Conservation (phyloP, 2,329 filamentous ascomycete species). For the Eutypa lata region DNA sequence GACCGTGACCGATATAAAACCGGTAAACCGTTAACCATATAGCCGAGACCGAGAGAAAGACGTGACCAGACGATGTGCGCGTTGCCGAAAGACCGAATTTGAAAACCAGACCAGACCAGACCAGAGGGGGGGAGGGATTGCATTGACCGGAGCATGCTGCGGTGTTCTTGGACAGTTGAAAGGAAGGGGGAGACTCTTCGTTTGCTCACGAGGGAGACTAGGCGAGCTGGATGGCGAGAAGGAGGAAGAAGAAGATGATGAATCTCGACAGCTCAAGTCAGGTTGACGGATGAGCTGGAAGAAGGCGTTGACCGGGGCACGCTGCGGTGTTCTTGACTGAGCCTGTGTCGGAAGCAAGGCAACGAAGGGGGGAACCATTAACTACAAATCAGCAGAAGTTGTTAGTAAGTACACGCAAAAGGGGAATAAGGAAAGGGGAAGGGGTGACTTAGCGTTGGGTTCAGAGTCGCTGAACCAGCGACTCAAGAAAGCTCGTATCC, state of each 20-base stretch:
- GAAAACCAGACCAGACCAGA: no score
- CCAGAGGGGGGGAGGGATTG: neutral
- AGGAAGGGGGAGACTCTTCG: neutral
- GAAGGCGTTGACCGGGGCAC: neutral
- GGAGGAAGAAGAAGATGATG: neutral
- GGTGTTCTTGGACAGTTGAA: neutral
- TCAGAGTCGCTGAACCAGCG: neutral
- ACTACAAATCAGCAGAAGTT: neutral
- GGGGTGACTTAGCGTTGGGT: conserved; percentile 4
- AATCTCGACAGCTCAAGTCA: no score
- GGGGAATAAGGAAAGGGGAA: no score
- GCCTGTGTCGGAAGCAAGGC: neutral
- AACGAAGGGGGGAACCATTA: neutral
- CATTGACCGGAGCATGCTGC: neutral
- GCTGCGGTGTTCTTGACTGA: neutral
- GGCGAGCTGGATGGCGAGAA: neutral
- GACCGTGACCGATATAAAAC: no score
- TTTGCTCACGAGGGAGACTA: neutral
- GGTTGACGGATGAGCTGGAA: no score
- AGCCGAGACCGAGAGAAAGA: no score
- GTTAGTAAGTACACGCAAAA: no score
- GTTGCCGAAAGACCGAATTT: no score
- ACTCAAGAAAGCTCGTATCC: neutral
- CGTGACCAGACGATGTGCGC: no score
- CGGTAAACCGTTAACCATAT: no score